phyloP scores from a whole-genome alignment of 2,329 filamentous ascomycete genomes.

The Xylariaceae sp. region DNA sequence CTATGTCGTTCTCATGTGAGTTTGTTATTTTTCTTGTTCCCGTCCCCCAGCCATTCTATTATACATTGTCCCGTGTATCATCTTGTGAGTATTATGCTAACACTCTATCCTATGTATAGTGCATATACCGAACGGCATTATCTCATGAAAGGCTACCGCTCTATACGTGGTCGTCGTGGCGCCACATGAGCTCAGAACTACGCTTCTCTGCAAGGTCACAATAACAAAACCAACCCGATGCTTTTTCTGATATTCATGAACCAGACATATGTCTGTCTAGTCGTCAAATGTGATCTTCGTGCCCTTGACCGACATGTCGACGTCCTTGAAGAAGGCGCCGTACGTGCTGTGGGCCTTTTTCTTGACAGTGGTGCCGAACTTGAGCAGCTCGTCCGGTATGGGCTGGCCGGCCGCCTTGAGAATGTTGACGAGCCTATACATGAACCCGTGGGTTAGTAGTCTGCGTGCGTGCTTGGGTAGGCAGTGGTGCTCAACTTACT shows the following conservation, averaged over 20 bases:
- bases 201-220: slow-evolving; percentile 7
- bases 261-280: slow-evolving; percentile 7
- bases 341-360: slow-evolving; percentile 97
- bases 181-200: slow-evolving; percentile 9
- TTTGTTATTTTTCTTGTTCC: slow-evolving; percentile 28
- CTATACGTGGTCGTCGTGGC: slow-evolving; percentile 33
- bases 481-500: slow-evolving; percentile 54
- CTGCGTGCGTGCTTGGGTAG: too few species aligned
- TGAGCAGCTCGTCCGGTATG: slow-evolving; percentile 84
- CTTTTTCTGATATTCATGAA: not conserved
- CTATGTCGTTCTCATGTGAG: slow-evolving; percentile 57
- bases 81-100: slow-evolving; percentile 1
- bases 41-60: too few species aligned
- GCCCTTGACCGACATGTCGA: slow-evolving; percentile 73
- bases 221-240: slow-evolving; percentile 4
- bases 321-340: slow-evolving; percentile 91
- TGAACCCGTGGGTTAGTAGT: too few species aligned
- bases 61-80: slow-evolving; percentile 18
- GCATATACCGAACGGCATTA: slow-evolving; percentile 50
- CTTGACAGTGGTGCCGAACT: slow-evolving; percentile 97
- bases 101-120: slow-evolving; percentile 35
- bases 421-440: slow-evolving; percentile 76
- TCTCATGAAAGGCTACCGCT: slow-evolving; percentile 45
- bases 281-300: slow-evolving; percentile 88
- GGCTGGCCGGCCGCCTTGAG: slow-evolving; percentile 87